Conservation (phyloP, 2,329 filamentous ascomycete genomes). For the Claviceps lovelessii region DNA sequence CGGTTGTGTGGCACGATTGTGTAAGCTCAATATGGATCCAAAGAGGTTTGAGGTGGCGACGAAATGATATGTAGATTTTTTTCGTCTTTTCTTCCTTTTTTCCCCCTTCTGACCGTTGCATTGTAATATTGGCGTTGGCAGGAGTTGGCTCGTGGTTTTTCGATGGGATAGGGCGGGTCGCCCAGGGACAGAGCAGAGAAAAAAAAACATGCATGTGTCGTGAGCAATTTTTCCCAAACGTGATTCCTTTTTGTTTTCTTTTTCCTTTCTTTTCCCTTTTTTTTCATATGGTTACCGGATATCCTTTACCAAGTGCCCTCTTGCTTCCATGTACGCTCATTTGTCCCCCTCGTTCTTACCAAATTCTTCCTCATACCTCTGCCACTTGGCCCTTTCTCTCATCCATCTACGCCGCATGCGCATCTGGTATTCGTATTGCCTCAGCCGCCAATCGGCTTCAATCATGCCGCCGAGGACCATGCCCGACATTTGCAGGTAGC, state of each 20-base stretch:
- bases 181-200: not conserved
- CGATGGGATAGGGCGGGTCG: not conserved
- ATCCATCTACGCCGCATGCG: constrained; percentile 49
- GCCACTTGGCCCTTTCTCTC: constrained; percentile 54
- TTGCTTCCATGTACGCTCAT: not conserved
- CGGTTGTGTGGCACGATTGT: constrained; percentile 79
- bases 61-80: constrained; percentile 15
- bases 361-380: constrained; percentile 48
- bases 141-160: not conserved
- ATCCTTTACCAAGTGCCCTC: not conserved
- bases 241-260: not conserved
- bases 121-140: constrained; percentile 18
- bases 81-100: not conserved
- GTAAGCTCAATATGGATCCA: constrained; percentile 93
- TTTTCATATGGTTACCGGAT: not conserved
- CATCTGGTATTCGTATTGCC: constrained; percentile 51
- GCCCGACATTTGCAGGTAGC: constrained; percentile 71
- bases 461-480: constrained; percentile 71
- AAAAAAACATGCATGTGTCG: no score
- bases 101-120: not conserved
- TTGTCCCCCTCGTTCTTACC: constrained; percentile 26
- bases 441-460: constrained; percentile 56
- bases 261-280: not conserved
- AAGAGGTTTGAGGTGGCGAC: constrained; percentile 49
- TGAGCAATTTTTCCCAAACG: no score